Percentiles rank a stretch among this genome's conserved stretches.
These are phyloP conservation scores for Suillus weaverae DNA, from an alignment of 768 basidiomycete genomes.

Conservation along the genomic window DNA sequence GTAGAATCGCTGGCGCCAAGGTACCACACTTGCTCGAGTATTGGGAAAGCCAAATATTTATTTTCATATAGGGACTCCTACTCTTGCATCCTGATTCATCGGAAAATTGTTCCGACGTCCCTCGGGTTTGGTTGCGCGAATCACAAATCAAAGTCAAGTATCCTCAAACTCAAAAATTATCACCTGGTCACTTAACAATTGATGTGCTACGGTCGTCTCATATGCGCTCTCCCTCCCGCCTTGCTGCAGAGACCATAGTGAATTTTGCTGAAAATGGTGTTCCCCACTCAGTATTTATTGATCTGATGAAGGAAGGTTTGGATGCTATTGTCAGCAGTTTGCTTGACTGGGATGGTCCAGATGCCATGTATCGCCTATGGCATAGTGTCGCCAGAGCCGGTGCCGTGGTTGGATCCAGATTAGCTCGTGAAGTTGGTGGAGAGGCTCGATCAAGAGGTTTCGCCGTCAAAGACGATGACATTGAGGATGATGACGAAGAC, in stretches of 20 bases:
- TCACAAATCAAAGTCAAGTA: constrained; percentile 52
- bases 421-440: constrained; percentile 34
- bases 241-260: constrained; percentile 60
- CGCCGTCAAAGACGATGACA: constrained; percentile 37
- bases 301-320: constrained; percentile 38
- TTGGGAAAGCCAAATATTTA: not conserved
- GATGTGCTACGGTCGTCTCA: constrained; percentile 57
- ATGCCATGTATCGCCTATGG: constrained; percentile 46
- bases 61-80: constrained; percentile 22
- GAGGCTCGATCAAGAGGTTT: constrained; percentile 46
- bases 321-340: constrained; percentile 38
- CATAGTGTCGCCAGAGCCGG: constrained; percentile 38
- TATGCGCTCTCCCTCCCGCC: constrained; percentile 42
- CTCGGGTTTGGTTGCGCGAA: constrained; percentile 35
- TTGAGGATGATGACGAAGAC: constrained; percentile 42
- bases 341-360: constrained; percentile 44
- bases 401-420: constrained; percentile 41
- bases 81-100: constrained; percentile 30
- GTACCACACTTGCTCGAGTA: constrained; percentile 14
- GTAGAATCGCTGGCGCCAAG: constrained; percentile 49
- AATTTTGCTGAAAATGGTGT: constrained; percentile 70
- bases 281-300: constrained; percentile 38
- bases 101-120: constrained; percentile 16
- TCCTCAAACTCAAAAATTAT: constrained; percentile 24
- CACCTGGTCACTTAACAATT: constrained; percentile 47